Conservation (phyloP, 2,329 filamentous ascomycete genomes). For the Claviceps arundinis region DNA sequence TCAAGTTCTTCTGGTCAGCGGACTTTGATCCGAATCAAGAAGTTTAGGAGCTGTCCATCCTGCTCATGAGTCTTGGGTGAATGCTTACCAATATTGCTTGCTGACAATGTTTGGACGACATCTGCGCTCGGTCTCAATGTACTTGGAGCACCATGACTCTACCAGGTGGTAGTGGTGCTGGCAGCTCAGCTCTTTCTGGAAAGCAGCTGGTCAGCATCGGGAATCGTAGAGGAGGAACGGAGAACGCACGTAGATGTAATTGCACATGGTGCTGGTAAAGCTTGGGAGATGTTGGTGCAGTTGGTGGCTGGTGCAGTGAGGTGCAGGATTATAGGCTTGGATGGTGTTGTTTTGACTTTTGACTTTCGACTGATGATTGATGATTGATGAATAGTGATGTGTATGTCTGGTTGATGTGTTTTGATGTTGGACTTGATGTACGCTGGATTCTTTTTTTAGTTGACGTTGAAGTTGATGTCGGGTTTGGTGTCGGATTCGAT, state of each 20-base stretch:
- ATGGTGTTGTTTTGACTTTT: no score
- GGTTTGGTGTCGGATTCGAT: no score
- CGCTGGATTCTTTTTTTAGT: no score
- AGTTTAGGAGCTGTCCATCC: no score
- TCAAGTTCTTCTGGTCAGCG: not conserved
- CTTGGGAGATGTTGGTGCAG: not conserved
- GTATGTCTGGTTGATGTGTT: no score
- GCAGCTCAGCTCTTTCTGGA: conserved; percentile 37
- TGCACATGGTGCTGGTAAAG: conserved; percentile 29
- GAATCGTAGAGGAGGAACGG: not conserved
- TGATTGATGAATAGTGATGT: no score
- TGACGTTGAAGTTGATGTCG: no score
- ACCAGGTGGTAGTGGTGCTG: conserved; percentile 36
- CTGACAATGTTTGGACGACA: conserved; percentile 30
- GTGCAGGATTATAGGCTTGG: no score
- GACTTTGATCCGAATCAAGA: no score
- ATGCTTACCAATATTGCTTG: conserved; percentile 31
- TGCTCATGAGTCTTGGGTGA: not conserved
- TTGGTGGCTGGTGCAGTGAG: no score
- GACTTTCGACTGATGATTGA: no score
- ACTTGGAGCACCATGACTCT: conserved; percentile 32
- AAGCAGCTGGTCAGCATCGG: not conserved
- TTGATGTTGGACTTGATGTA: no score
- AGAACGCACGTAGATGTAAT: conserved; percentile 33
- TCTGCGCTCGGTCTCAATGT: conserved; percentile 29